A percentile compares a stretch with the other conserved stretches of the same genome.
Evolutionary conservation across 2,329 filamentous ascomycete genomes (phyloP).

Genomic region (Penicillium digitatum): DNA sequence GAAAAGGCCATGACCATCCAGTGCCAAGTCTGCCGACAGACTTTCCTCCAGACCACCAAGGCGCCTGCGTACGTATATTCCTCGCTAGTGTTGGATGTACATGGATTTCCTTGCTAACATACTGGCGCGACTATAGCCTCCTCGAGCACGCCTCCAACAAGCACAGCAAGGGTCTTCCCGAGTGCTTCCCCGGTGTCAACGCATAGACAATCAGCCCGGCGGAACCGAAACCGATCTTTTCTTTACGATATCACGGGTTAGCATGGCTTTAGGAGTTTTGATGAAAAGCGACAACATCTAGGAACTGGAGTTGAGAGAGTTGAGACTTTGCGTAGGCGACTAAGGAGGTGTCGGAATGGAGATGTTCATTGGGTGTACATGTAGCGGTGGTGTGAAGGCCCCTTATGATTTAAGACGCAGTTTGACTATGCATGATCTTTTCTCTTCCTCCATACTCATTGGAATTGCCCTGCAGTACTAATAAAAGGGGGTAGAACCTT

Average conservation of each 20-base stretch:
- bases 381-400: neutral
- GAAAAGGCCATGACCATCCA: constrained; percentile 70
- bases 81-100: neutral
- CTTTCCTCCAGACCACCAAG: constrained; percentile 73
- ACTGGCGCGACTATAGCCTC: constrained; percentile 38
- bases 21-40: constrained; percentile 71
- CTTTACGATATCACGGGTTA: constrained; percentile 12
- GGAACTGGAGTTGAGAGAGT: constrained; percentile 1
- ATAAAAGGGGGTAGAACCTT: too few relatives aligned
- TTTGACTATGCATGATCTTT: neutral
- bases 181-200: constrained; percentile 60
- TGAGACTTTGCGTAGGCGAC: neutral
- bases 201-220: neutral
- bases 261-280: constrained; percentile 12
- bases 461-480: neutral
- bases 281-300: constrained; percentile 4
- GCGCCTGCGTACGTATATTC: constrained; percentile 51
- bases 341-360: neutral
- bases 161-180: constrained; percentile 66
- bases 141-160: constrained; percentile 70
- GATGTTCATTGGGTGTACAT: neutral
- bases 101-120: constrained; percentile 2
- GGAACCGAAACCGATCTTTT: constrained; percentile 1
- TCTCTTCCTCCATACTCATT: neutral
- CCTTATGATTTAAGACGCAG: neutral